These are phyloP conservation scores for Mycosarcoma mackinlayi DNA, from an alignment of 1,284 basidiomycete genomes.

Conservation along the genomic window DNA sequence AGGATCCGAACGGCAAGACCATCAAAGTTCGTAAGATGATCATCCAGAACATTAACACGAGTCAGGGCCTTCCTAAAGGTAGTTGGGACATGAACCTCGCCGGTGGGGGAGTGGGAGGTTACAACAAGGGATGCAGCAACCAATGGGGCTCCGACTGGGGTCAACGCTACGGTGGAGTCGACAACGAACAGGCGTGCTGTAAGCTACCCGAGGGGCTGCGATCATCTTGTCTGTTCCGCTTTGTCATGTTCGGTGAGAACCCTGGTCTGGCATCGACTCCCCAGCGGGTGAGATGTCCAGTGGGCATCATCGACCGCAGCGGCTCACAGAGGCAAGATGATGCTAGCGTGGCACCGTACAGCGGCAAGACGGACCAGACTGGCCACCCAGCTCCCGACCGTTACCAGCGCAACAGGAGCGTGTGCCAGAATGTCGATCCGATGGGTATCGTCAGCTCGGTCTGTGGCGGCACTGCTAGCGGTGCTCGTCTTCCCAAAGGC, in stretches of 20 bases:
- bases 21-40: constrained; percentile 39
- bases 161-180: constrained; percentile 27
- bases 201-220: constrained; percentile 25
- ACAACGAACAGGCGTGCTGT: constrained; percentile 22
- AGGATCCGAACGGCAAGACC: constrained; percentile 29
- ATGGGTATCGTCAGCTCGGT: constrained; percentile 31
- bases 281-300: constrained; percentile 27
- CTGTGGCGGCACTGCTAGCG: constrained; percentile 26
- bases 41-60: constrained; percentile 45
- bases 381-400: constrained; percentile 30
- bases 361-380: constrained; percentile 26
- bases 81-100: constrained; percentile 37
- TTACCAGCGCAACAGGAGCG: constrained; percentile 32
- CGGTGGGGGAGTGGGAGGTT: constrained; percentile 38
- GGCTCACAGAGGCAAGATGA: constrained; percentile 43
- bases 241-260: constrained; percentile 20
- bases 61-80: constrained; percentile 14
- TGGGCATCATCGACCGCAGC: constrained; percentile 31
- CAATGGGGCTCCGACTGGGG: constrained; percentile 39
- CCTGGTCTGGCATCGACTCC: constrained; percentile 24
- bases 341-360: constrained; percentile 8
- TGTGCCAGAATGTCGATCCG: constrained; percentile 38
- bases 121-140: constrained; percentile 21
- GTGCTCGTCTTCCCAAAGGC: constrained; percentile 17
- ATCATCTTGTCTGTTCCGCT: constrained; percentile 37